Conservation (phyloP, 164 flowering plant species). For the Macadamia integrifolia region DNA sequence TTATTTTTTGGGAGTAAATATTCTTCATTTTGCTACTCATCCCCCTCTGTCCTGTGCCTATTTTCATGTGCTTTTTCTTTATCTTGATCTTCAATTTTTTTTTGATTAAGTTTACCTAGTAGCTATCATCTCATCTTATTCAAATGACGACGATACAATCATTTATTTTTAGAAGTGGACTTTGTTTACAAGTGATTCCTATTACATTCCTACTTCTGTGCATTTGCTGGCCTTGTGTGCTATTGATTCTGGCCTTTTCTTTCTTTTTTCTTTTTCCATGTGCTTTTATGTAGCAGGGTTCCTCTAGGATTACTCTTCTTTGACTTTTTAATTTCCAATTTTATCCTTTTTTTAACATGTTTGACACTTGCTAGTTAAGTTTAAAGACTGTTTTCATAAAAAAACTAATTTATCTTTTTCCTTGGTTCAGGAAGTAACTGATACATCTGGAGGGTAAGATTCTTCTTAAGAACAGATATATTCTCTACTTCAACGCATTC, state of each 20-base stretch:
- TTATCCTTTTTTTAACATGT: neutral
- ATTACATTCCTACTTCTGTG: neutral
- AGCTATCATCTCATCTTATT: neutral
- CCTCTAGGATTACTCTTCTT: no score
- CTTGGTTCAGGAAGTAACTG: slow-evolving; percentile 68
- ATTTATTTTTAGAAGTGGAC: neutral
- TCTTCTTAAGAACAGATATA: neutral
- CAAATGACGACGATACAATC: neutral
- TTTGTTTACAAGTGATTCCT: neutral
- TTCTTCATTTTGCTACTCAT: no score
- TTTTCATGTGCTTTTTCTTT: neutral
- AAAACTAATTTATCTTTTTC: slow-evolving; percentile 1
- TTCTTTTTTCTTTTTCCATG: neutral
- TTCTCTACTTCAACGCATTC: neutral
- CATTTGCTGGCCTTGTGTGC: neutral
- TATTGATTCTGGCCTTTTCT: neutral
- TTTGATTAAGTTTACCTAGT: no score
- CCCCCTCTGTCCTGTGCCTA: no score
- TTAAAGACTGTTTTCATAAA: neutral
- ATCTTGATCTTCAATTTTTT: neutral
- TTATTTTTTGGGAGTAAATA: no score
- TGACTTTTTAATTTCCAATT: no score
- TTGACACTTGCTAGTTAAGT: neutral
- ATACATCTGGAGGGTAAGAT: slow-evolving; percentile 95
- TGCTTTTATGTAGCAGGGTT: no score